Percentiles rank a stretch among this genome's conserved stretches.
Conservation (phyloP, 1,284 basidiomycete species). For the Sphaerobolus stellatus region DNA sequence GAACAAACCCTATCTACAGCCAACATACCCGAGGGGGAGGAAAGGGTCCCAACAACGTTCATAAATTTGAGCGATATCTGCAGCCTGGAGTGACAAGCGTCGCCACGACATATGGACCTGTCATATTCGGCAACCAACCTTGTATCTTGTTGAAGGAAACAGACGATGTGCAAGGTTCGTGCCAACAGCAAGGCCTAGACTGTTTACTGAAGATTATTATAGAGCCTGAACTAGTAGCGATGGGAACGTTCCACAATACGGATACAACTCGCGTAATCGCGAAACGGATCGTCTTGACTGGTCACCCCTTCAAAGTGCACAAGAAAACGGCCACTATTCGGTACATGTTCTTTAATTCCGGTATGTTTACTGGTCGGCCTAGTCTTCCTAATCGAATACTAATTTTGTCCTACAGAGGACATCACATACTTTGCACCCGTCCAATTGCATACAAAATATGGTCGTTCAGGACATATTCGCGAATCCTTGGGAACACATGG, state of each 20-base stretch:
- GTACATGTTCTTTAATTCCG: conserved; percentile 97
- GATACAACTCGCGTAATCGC: conserved; percentile 91
- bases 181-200: not conserved
- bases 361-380: conserved; percentile 39
- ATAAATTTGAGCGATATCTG: conserved; percentile 95
- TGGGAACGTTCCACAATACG: conserved; percentile 84
- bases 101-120: conserved; percentile 86
- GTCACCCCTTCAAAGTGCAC: conserved; percentile 97
- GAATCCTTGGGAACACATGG: conserved; percentile 98
- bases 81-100: conserved; percentile 80
- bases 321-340: conserved; percentile 96
- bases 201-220: conserved; percentile 6
- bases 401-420: conserved; percentile 59
- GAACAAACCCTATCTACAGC: conserved; percentile 87
- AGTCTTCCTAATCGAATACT: not conserved
- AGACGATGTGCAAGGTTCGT: conserved; percentile 59
- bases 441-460: conserved; percentile 91
- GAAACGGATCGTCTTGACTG: conserved; percentile 91
- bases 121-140: conserved; percentile 85
- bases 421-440: conserved; percentile 93
- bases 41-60: conserved; percentile 92
- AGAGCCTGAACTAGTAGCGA: conserved; percentile 87
- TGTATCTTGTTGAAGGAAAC: conserved; percentile 74
- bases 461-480: conserved; percentile 87
- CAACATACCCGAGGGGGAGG: conserved; percentile 90